Base-by-base conservation (phyloP, 2,329 filamentous ascomycete species). In the Monosporascus ibericus region DNA sequence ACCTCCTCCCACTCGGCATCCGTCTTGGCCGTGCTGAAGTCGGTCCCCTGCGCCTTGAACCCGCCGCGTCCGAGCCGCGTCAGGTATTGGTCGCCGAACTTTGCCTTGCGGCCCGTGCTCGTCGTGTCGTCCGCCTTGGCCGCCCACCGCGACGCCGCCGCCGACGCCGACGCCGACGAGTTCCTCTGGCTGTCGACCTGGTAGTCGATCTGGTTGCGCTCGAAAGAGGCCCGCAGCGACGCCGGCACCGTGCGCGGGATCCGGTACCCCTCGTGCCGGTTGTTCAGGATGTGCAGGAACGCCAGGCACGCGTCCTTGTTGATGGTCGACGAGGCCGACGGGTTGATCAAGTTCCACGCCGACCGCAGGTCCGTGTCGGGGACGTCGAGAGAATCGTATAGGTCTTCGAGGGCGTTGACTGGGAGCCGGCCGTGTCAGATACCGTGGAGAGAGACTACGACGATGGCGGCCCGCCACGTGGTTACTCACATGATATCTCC, bases 281-380 rank as follows among this genome's bases (percentile, higher is more conserved):
- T 88, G 74, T 95, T 96, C 52, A 99, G 85, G 63, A 99, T 95
- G 72, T 99, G 94, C 47, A 99, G 79, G 73, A 99, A 99, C 17
- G 91, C 92, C 39, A 99, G 84, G 56, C 86, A 87, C 48, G 94
- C 92, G 70, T 99, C 92, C 75, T 97, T 97, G 70, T 91, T 92
- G 69, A 99, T 94, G 48, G 85, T 84, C 27, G 85, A 78, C 24
- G 81, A 79, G 51, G 90, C 90, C 27, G 88, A 92, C 6, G 92
- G 94, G 75, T 99, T 99, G 64, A 97, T 88, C 18, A 99, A 82
- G 72, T 97, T 99, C 92, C 94, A 97, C 8, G 92, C 92, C 18
- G 88, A 94, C 61, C 90, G 85, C 59, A 96, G 80, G 68, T 97
- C 92, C 49, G 84, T 86, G 66, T 87, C 84, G 60, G 84, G 84